These are phyloP conservation scores for Salix brachista DNA, from an alignment of 345 rosid species.

Conservation along the genomic window DNA sequence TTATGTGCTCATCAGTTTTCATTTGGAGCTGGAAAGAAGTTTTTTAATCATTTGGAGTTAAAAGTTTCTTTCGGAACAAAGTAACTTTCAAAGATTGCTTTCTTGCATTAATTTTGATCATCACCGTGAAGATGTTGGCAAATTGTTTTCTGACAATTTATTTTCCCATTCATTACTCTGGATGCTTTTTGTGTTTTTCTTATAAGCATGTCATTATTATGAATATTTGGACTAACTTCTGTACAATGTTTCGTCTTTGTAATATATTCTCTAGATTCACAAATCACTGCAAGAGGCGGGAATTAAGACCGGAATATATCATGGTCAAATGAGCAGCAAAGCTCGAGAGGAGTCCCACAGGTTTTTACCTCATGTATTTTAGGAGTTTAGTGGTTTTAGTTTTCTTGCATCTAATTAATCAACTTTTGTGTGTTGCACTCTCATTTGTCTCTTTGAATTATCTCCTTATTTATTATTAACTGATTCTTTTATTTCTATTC, in stretches of 20 bases:
- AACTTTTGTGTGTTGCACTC: background rate
- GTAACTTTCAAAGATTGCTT: background rate
- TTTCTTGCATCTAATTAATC: slow-evolving; percentile 5
- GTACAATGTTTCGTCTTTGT: background rate
- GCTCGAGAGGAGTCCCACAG: slow-evolving; percentile 45
- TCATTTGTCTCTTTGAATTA: slow-evolving; percentile 1
- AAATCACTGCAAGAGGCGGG: slow-evolving; percentile 34
- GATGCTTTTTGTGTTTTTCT: background rate
- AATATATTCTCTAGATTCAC: slow-evolving; percentile 25
- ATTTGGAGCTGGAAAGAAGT: no score
- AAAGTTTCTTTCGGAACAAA: no score
- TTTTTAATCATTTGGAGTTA: no score
- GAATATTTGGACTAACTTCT: background rate
- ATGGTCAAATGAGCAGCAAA: slow-evolving; percentile 44
- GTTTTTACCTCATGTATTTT: slow-evolving; percentile 17
- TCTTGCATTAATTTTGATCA: background rate
- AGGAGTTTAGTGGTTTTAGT: background rate
- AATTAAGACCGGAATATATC: slow-evolving; percentile 42
- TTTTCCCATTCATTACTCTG: background rate
- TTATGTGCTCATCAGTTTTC: no score
- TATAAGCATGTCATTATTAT: background rate
- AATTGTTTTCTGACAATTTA: background rate
- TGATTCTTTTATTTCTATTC: slow-evolving; percentile 6
- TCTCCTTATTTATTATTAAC: background rate
- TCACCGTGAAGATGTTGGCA: background rate